phyloP scores from a whole-genome alignment of 73 alveolate genomes.

The Tetrahymena thermophila region DNA sequence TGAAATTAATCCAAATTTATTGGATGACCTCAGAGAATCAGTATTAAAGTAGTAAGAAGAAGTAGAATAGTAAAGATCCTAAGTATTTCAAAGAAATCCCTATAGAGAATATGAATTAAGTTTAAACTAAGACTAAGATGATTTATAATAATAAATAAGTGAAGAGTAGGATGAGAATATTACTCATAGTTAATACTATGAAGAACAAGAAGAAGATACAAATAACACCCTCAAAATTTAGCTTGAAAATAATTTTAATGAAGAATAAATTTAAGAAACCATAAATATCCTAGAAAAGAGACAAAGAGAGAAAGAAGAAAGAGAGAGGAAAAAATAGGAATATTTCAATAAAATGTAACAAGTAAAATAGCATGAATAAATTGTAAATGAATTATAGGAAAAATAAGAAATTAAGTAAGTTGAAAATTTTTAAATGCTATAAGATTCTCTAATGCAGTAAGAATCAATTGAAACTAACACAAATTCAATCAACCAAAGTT shows the following conservation, averaged over 20 bases:
- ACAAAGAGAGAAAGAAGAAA: neutral
- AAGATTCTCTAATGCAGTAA: neutral
- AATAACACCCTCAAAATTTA: neutral
- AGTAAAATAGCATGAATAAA: neutral
- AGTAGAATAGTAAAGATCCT: neutral
- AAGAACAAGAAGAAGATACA: neutral
- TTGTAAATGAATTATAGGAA: neutral
- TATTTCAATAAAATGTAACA: neutral
- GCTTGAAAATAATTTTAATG: neutral
- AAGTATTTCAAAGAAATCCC: neutral
- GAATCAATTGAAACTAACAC: neutral
- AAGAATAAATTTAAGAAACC: neutral
- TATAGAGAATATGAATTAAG: neutral
- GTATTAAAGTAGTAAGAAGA: neutral
- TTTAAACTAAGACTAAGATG: neutral
- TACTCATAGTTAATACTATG: neutral
- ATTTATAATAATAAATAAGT: neutral
- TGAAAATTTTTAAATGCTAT: neutral
- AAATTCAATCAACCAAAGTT: neutral
- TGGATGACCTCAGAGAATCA: neutral
- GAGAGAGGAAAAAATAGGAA: neutral
- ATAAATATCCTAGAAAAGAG: neutral
- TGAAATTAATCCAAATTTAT: neutral
- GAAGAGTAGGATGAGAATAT: neutral
- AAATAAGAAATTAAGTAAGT: neutral